phyloP scores from a whole-genome alignment of 441 rosid species.

The Adansonia rubrostipa region DNA sequence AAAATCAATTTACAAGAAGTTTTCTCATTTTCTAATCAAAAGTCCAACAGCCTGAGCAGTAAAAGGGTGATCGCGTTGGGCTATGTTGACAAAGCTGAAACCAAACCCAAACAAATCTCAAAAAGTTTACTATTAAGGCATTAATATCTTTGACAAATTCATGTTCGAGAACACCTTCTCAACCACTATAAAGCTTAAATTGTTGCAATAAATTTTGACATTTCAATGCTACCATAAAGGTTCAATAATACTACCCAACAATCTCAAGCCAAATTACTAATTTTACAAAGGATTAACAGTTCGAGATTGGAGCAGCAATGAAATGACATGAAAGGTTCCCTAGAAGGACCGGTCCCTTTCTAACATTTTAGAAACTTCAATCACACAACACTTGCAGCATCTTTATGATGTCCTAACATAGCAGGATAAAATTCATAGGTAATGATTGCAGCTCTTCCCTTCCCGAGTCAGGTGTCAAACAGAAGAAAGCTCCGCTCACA shows the following conservation, averaged over 20 bases:
- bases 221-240: background rate
- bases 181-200: background rate
- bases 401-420: background rate
- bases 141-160: background rate
- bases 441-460: conserved; percentile 2
- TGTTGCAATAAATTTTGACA: background rate
- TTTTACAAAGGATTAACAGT: background rate
- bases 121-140: background rate
- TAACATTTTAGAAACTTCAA: background rate
- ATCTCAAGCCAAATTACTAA: background rate
- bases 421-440: background rate
- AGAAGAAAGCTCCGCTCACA: conserved; percentile 35
- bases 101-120: background rate
- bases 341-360: background rate
- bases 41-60: background rate
- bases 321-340: background rate
- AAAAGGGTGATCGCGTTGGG: background rate
- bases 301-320: background rate
- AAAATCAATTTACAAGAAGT: background rate
- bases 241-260: background rate
- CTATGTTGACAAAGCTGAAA: background rate
- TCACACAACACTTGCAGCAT: conserved; percentile 4
- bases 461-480: background rate
- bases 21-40: background rate
- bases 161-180: background rate